Base-by-base conservation (phyloP, 1,284 basidiomycete genomes). In the Puccinia sorghi region DNA sequence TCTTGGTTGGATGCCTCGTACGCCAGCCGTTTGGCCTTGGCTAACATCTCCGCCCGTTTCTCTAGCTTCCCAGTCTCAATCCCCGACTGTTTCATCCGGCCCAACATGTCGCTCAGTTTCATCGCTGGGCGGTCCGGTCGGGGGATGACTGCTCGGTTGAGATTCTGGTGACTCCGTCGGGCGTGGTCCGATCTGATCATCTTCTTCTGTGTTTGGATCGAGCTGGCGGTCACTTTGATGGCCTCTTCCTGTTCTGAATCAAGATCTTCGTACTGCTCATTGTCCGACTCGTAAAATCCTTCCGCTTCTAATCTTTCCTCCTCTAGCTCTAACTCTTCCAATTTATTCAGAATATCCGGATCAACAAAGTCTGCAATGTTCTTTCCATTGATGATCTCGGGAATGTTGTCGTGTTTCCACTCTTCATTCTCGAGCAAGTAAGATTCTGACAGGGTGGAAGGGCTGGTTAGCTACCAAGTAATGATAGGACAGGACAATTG, bases 351-450 rank as follows among this genome's bases (percentile, higher is more conserved):
- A 82, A 99, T 99, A 84, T 99, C 97, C n/a, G 94, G 92, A 85
- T 99, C 97, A 86, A 99, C 92, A 83, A 99, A 99, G 88, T 99
- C 96, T 54, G 95, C 95, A 78, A 99, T 87, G 87, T 99, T 99
- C 89, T 98, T 98, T 86, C 96, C 97, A 82, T 98, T 90, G 90
- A 93, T 90, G 83, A 99, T 92, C 86, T 99, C 97, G 39, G 96
- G 97, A 32, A 99, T 92, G 82, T 90, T 88, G 84, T 99, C 96
- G 87, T 91, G 88, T 87, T 97, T 99, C 96, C 96, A 99, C 73
- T 93, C 91, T 70, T 93, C 90, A 84, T 97, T 91, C 56, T 90
- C 88, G 76, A 99, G 90, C 43, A 97, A 82, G 86, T 97, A 99
- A 84, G 93, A 89, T 88, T 93, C 94, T 94, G 85, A 25, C 59